phyloP scores from a whole-genome alignment of 2,329 filamentous ascomycete species.

The Chaetomium sp. region DNA sequence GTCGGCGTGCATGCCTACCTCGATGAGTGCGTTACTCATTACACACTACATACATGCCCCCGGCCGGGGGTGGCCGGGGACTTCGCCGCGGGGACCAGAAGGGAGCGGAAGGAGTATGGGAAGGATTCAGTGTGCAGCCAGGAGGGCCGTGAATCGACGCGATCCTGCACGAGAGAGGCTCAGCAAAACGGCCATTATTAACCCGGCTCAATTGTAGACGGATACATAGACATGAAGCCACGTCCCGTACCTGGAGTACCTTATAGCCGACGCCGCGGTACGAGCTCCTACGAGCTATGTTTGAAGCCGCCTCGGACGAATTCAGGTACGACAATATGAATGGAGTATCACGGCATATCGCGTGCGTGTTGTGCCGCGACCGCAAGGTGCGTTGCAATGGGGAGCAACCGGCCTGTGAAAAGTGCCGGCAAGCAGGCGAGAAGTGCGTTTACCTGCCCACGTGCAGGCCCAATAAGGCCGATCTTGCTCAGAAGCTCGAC shows the following conservation, averaged over 20 bases:
- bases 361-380: background rate
- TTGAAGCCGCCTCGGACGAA: background rate
- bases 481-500: background rate
- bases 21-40: background rate
- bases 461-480: background rate
- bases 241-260: background rate
- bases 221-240: background rate
- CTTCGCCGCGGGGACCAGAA: background rate
- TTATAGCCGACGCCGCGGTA: background rate
- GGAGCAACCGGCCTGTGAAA: background rate
- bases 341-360: background rate
- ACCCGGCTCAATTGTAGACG: background rate
- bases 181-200: background rate
- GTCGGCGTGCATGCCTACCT: background rate
- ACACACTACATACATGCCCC: background rate
- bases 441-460: slow-evolving; percentile 5
- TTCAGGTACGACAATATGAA: background rate
- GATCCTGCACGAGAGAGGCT: background rate
- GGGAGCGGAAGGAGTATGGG: background rate
- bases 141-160: background rate
- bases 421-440: slow-evolving; percentile 3
- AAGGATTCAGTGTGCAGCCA: background rate
- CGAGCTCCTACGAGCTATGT: background rate
- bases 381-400: slow-evolving; percentile 6
- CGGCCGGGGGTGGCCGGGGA: background rate